Evolutionary conservation across 1,284 basidiomycete genomes (phyloP).

Genomic region (Marasmius tenuissimus): DNA sequence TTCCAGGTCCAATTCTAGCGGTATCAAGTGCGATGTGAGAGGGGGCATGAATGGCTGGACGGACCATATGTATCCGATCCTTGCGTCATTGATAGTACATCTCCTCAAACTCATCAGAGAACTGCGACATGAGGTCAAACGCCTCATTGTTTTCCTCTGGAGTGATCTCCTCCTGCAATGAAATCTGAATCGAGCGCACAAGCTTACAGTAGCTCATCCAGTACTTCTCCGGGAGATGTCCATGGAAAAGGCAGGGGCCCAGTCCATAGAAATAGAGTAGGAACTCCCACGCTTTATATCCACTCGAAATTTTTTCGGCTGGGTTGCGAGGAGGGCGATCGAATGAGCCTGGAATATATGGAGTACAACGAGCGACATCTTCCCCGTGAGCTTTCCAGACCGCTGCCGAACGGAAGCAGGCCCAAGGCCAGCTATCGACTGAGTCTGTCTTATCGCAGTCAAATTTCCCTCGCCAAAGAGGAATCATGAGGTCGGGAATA

Average conservation of each 20-base stretch:
- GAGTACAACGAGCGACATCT: constrained; percentile 23
- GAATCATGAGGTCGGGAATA: constrained; percentile 23
- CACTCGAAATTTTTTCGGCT: constrained; percentile 35
- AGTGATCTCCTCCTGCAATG: constrained; percentile 21
- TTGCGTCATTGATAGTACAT: constrained; percentile 21
- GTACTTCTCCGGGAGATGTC: constrained; percentile 23
- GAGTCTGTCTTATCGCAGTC: constrained; percentile 21
- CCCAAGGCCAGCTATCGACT: constrained; percentile 32
- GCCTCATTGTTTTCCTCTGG: constrained; percentile 10
- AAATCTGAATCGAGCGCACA: constrained; percentile 20
- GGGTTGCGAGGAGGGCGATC: constrained; percentile 35
- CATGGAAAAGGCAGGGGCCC: constrained; percentile 19
- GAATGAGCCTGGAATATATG: constrained; percentile 30
- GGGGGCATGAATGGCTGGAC: constrained; percentile 20
- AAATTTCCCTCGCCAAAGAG: constrained; percentile 30
- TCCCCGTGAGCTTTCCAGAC: constrained; percentile 36
- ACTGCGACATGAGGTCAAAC: constrained; percentile 10
- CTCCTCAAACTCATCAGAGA: constrained; percentile 23
- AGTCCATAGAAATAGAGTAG: constrained; percentile 35
- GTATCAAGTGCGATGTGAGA: constrained; percentile 21
- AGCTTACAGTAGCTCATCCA: constrained; percentile 26
- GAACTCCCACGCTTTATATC: constrained; percentile 41
- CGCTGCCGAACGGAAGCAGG: constrained; percentile 21
- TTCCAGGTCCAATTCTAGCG: constrained; percentile 19
- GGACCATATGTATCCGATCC: constrained; percentile 24